Percentiles rank a stretch among this genome's conserved stretches.
These are phyloP conservation scores for Corymbia citriodora DNA, from an alignment of 441 rosid genomes.

Conservation along the genomic window DNA sequence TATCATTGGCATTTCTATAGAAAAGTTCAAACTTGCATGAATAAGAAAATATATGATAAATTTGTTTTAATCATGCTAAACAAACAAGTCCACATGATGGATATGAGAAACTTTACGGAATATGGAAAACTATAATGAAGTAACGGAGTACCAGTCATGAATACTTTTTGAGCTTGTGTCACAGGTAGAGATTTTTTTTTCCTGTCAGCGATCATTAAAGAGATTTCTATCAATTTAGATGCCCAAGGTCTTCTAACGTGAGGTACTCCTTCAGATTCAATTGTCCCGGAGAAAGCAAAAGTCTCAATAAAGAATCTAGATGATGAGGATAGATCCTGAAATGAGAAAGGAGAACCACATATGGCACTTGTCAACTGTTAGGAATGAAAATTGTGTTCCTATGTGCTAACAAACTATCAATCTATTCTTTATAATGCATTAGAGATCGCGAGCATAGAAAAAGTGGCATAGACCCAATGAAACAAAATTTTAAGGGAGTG, in stretches of 20 bases:
- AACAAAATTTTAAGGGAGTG: background rate
- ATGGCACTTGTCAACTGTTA: background rate
- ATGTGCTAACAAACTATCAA: background rate
- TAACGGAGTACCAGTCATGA: constrained; percentile 28
- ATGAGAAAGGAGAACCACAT: constrained; percentile 13
- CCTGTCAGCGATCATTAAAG: constrained; percentile 36
- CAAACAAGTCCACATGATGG: background rate
- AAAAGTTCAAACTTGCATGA: background rate
- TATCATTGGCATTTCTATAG: constrained; percentile 52
- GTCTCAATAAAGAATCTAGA: constrained; percentile 40
- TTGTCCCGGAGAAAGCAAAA: constrained; percentile 38
- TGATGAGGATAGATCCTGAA: constrained; percentile 45
- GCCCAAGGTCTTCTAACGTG: constrained; percentile 42
- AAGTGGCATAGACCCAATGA: background rate
- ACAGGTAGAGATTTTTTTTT: constrained; percentile 40
- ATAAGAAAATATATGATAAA: background rate
- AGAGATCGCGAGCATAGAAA: background rate
- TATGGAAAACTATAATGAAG: background rate
- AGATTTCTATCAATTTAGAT: constrained; percentile 58
- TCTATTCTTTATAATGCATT: background rate
- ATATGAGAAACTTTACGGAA: background rate
- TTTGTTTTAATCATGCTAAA: background rate
- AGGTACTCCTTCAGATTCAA: constrained; percentile 27
- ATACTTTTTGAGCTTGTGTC: constrained; percentile 32
- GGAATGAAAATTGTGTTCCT: background rate